phyloP scores from a whole-genome alignment of 768 basidiomycete species.

The Psilocybe tampanensis region DNA sequence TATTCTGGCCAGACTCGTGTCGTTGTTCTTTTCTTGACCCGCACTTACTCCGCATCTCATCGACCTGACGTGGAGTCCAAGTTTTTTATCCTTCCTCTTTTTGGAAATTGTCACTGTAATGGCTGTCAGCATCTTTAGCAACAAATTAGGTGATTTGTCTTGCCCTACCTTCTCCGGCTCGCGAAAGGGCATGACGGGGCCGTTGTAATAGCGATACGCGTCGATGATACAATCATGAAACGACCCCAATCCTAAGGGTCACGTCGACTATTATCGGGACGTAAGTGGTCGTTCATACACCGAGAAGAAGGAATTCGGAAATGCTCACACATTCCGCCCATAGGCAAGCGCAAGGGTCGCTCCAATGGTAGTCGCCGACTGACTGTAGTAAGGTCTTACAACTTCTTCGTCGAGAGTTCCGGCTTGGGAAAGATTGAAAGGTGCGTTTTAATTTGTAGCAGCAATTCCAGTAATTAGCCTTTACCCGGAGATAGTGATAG shows the following conservation, averaged over 20 bases:
- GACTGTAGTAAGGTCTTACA: too few species aligned
- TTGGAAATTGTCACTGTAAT: not conserved
- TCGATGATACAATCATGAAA: conserved; percentile 3
- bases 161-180: not conserved
- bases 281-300: not conserved
- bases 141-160: not conserved
- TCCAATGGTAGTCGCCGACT: too few species aligned
- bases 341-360: conserved; percentile 1
- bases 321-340: not conserved
- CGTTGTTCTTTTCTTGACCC: not conserved
- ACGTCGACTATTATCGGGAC: conserved; percentile 2
- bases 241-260: not conserved
- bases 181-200: not conserved
- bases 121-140: not conserved
- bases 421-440: too few species aligned
- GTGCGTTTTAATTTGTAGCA: too few species aligned
- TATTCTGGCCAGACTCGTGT: not conserved
- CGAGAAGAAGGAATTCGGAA: too few species aligned
- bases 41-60: not conserved
- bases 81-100: not conserved
- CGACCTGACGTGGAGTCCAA: not conserved
- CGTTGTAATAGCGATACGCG: not conserved
- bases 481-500: too few species aligned
- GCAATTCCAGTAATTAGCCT: too few species aligned
- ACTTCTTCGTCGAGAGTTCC: too few species aligned